These are phyloP conservation scores for Agaricus bisporus DNA, from an alignment of 768 basidiomycete genomes.

Conservation along the genomic window DNA sequence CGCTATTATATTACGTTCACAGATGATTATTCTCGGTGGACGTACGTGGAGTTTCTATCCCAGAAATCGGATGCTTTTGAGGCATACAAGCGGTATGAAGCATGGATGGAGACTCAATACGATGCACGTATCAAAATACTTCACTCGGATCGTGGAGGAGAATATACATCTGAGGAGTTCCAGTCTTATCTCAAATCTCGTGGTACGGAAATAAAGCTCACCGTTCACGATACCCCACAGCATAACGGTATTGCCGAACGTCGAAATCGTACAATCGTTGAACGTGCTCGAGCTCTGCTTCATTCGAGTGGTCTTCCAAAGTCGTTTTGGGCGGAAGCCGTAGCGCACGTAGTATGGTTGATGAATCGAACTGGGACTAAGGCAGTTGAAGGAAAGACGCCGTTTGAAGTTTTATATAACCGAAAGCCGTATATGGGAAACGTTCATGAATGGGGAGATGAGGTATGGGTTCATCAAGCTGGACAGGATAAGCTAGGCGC, in stretches of 20 bases:
- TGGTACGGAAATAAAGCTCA: slow-evolving; percentile 30
- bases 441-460: slow-evolving; percentile 32
- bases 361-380: slow-evolving; percentile 25
- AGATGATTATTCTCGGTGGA: slow-evolving; percentile 21
- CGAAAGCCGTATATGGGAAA: slow-evolving; percentile 24
- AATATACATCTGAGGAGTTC: slow-evolving; percentile 29
- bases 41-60: slow-evolving; percentile 15
- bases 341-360: slow-evolving; percentile 24
- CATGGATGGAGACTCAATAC: slow-evolving; percentile 23
- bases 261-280: slow-evolving; percentile 25
- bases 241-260: slow-evolving; percentile 22
- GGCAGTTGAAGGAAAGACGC: slow-evolving; percentile 19
- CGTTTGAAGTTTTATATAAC: slow-evolving; percentile 14
- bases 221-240: no score
- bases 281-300: slow-evolving; percentile 26
- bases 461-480: slow-evolving; percentile 21
- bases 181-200: slow-evolving; percentile 16
- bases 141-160: slow-evolving; percentile 29
- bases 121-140: slow-evolving; percentile 20
- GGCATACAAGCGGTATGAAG: slow-evolving; percentile 22
- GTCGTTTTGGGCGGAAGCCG: slow-evolving; percentile 31
- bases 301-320: slow-evolving; percentile 23
- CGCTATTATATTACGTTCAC: slow-evolving; percentile 26
- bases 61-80: slow-evolving; percentile 14
- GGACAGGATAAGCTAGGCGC: slow-evolving; percentile 10